Evolutionary conservation across 345 rosid species (phyloP).

Genomic region (Moricandia arvensis): DNA sequence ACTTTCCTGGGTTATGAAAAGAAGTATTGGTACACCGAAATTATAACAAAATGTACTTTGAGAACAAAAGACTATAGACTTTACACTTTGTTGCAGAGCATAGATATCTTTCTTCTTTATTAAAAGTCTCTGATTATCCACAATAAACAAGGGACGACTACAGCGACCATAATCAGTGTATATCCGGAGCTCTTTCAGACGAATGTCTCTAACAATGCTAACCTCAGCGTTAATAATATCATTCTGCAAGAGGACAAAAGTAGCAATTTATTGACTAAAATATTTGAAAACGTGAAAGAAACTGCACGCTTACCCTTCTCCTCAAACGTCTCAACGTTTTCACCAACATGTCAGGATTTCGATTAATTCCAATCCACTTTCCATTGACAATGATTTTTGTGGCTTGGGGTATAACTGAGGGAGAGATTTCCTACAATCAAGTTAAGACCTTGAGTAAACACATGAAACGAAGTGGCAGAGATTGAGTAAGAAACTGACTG

Average conservation of each 20-base stretch:
- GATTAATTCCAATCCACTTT: conserved; percentile 95
- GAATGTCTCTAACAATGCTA: conserved; percentile 95
- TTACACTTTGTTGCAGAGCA: conserved; percentile 86
- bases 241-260: conserved; percentile 48
- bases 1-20: conserved; percentile 56
- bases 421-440: conserved; percentile 80
- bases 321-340: conserved; percentile 87
- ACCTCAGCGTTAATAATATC: conserved; percentile 98
- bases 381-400: conserved; percentile 96
- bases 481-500: background rate
- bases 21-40: background rate
- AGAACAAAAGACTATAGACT: conserved; percentile 12
- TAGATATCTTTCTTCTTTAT: conserved; percentile 83
- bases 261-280: background rate
- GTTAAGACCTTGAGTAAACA: conserved; percentile 22
- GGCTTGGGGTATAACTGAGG: conserved; percentile 92
- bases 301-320: conserved; percentile 62
- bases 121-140: conserved; percentile 89
- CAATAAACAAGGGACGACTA: conserved; percentile 94
- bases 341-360: conserved; percentile 39
- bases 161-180: conserved; percentile 99
- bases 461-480: background rate
- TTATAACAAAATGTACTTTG: background rate
- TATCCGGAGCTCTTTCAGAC: conserved; percentile 81
- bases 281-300: conserved; percentile 9